Evolutionary conservation across 306 rosid species (phyloP).

Genomic region (Pueraria montana): DNA sequence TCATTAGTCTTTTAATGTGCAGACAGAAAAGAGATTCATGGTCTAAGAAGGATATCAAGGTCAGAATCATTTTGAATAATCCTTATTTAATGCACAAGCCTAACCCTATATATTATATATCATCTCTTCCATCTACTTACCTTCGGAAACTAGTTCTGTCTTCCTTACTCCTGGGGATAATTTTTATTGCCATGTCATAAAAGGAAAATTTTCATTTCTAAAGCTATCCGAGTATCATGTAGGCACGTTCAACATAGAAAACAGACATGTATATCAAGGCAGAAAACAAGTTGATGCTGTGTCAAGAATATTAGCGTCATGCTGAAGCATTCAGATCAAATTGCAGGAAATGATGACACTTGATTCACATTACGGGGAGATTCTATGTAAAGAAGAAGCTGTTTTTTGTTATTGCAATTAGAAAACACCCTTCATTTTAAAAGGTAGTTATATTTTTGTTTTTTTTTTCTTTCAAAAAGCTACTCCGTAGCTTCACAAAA

Average conservation of each 20-base stretch:
- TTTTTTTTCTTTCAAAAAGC: neutral
- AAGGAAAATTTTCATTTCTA: neutral
- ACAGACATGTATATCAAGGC: slow-evolving; percentile 1
- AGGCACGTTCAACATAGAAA: slow-evolving; percentile 6
- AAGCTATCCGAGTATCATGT: neutral
- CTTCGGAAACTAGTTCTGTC: slow-evolving; percentile 27
- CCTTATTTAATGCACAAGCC: neutral
- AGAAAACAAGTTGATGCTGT: slow-evolving; percentile 35
- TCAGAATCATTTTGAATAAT: slow-evolving; percentile 9
- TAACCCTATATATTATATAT: slow-evolving; percentile 9
- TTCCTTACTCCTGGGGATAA: neutral
- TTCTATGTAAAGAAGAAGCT: neutral
- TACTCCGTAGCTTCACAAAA: neutral
- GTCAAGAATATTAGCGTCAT: slow-evolving; percentile 27
- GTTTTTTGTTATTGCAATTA: neutral
- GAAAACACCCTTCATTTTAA: neutral
- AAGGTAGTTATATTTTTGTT: neutral
- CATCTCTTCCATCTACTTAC: neutral
- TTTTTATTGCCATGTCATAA: neutral
- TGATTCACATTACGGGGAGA: neutral
- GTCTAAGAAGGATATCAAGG: neutral
- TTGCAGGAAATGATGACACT: slow-evolving; percentile 15
- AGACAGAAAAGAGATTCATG: neutral
- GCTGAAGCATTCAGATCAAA: slow-evolving; percentile 36
- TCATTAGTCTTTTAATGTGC: neutral